phyloP scores from a whole-genome alignment of 352 stramenopile genomes.

The Pythium aquatile region DNA sequence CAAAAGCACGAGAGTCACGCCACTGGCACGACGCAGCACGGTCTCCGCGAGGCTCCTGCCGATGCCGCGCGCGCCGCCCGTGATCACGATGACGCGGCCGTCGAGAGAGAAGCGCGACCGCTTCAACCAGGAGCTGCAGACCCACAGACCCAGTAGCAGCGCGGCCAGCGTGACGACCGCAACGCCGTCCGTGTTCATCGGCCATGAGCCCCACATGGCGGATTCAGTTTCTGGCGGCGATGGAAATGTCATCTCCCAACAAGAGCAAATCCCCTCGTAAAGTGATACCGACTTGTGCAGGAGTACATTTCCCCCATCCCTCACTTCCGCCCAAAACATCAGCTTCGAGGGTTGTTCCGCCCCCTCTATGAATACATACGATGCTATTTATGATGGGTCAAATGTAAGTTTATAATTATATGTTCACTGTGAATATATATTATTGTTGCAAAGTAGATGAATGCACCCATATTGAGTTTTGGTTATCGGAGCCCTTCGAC shows the following conservation, averaged over 20 bases:
- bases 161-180: background rate
- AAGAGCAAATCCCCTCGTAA: background rate
- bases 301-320: background rate
- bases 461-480: background rate
- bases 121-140: background rate
- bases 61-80: conserved; percentile 57
- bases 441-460: background rate
- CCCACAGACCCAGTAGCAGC: conserved; percentile 41
- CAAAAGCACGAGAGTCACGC: conserved; percentile 54
- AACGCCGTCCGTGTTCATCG: background rate
- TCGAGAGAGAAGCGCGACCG: conserved; percentile 38
- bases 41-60: conserved; percentile 42
- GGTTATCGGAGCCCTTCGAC: background rate
- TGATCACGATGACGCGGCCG: conserved; percentile 61
- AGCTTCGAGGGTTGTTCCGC: background rate
- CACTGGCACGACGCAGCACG: conserved; percentile 26
- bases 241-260: background rate
- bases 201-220: background rate
- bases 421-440: background rate
- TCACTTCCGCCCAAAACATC: conserved; percentile 6
- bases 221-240: conserved; percentile 1
- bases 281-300: background rate
- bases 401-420: background rate
- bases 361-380: background rate
- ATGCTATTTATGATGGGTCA: too few species aligned